Base-by-base conservation (phyloP, 225 moss, liverwort and hornwort genomes). In the Pseudoscleropodium purum region DNA sequence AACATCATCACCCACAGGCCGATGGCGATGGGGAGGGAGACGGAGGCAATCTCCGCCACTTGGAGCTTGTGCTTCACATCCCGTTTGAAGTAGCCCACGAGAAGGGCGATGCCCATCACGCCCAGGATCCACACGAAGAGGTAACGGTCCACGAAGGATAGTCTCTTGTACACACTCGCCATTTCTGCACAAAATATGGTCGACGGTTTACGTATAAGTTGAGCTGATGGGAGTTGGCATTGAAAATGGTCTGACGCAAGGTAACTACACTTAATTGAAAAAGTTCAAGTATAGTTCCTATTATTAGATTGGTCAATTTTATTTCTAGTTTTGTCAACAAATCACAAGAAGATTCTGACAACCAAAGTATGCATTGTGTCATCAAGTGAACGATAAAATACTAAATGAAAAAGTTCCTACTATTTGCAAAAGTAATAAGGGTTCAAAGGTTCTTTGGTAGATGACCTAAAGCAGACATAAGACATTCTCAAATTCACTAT, bases 1-100 rank as follows among this genome's bases (percentile, higher is more conserved):
- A 94, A 97, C 97, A 98, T 98, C 98, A 97, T 98, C 30, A 95
- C 93, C 97, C 98, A 97, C 18, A 97, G 92, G 31, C 98, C 98
- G 56, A 98, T 91, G 30, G 98, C 98, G 20, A 96, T 97, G n/a
- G 97, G 98, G 10, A 95, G 93, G 6, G 98, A 98, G 15, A 97
- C 97, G 2, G 97, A 97, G 4, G 96, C 91, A 10, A 97, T 65
- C 56, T 94, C 12, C 9, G 93, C 97, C 8, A 97, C 97, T 67
- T 95, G 95, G 27, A 98, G 92, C 61, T 89, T 85, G 52, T 82
- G 88, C 90, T 94, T 95, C 77, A 97, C 96, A 25, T 83, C 91
- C 49, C 74, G 29, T 10, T 81, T 89, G 85, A 94, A 96, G 94
- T 98, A 95, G 33, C 98, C 98, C 25, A 97, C 94, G 19, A 97